Evolutionary conservation across 2,329 filamentous ascomycete genomes (phyloP), one percentile per base, ranked within the genome.

Genomic region (Microsporum audouinii): DNA sequence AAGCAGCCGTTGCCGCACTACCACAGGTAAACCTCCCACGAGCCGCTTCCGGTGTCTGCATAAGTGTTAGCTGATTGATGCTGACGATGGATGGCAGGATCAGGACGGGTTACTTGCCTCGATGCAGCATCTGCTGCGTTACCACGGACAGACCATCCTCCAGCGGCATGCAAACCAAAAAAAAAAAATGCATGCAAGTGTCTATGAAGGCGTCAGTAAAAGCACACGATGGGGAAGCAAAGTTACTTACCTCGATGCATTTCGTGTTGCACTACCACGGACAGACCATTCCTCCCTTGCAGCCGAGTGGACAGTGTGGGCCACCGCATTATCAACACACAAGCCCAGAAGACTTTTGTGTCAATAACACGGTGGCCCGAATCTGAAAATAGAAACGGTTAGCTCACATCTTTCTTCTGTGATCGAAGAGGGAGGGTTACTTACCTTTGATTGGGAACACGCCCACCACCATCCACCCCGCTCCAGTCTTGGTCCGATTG

Each of bases 291-390:
- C 39, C 55, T 57, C 55, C 55, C 55, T 39, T 43, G 34, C 27
- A 39, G 23, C 39, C 49, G 65, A 59, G 61, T 29, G 58, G 61
- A 51, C 53, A 55, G 63, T 56, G 63, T 17, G 60, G 63, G 56
- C 53, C 57, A 61, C 23, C 45, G 34, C 51, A 27, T 12, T 29
- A n/a, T 31, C 49, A 7, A 53, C 49, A 53, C 43, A 23, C 49
- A 53, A 31, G 6, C 31, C 39, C n/a, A 4, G 39, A 43, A 43
- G 39, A 43, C n/a, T 43, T 43, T 29, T 31, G 49, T 5, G 17
- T 49, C 27, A 17, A 23, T 17, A 31, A 14, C 45, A 49, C 45
- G 49, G 49, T 29, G 31, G 27, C 27, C 49, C 49, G 14, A 53
- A 53, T 33, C 27, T 29, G 2, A 31, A 34, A 17, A 10, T 23